Evolutionary conservation across 2,329 filamentous ascomycete species (phyloP).

Genomic region (Sclerotinia spermophila): DNA sequence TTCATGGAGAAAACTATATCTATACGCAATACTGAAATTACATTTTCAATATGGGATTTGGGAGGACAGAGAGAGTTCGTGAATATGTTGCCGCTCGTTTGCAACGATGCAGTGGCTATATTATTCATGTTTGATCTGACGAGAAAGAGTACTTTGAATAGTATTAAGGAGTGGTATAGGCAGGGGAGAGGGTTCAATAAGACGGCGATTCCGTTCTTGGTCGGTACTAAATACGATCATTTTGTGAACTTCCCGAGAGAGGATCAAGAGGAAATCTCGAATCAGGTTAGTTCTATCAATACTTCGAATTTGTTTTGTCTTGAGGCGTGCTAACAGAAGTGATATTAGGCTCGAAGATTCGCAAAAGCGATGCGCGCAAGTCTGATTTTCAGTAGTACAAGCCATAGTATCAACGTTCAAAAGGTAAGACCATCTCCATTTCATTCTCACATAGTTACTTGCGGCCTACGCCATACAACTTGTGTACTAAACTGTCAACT

Average conservation of each 20-base stretch:
- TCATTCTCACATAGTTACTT: background rate
- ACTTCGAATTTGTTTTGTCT: background rate
- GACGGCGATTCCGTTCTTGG: constrained; percentile 96
- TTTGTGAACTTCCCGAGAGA: constrained; percentile 98
- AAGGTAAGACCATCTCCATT: constrained; percentile 59
- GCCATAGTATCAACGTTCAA: constrained; percentile 98
- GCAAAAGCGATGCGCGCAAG: constrained; percentile 98
- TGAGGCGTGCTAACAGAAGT: constrained; percentile 12
- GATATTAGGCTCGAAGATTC: constrained; percentile 76
- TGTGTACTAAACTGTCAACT: background rate
- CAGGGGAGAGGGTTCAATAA: constrained; percentile 99
- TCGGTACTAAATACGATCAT: constrained; percentile 98
- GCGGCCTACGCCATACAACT: background rate
- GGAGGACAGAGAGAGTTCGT: constrained; percentile 98
- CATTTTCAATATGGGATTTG: constrained; percentile 98
- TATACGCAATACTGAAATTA: constrained; percentile 98
- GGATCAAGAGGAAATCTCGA: constrained; percentile 97
- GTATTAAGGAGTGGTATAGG: constrained; percentile 99
- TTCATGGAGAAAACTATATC: constrained; percentile 99
- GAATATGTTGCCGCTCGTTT: constrained; percentile 99
- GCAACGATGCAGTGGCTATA: constrained; percentile 97
- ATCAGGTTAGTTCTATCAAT: constrained; percentile 60
- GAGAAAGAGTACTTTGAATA: constrained; percentile 95
- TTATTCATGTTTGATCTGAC: constrained; percentile 99
- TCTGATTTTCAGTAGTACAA: constrained; percentile 97